Base-by-base conservation (phyloP, 1,139 yeast species). In the Lodderomyces parapsilosis region DNA sequence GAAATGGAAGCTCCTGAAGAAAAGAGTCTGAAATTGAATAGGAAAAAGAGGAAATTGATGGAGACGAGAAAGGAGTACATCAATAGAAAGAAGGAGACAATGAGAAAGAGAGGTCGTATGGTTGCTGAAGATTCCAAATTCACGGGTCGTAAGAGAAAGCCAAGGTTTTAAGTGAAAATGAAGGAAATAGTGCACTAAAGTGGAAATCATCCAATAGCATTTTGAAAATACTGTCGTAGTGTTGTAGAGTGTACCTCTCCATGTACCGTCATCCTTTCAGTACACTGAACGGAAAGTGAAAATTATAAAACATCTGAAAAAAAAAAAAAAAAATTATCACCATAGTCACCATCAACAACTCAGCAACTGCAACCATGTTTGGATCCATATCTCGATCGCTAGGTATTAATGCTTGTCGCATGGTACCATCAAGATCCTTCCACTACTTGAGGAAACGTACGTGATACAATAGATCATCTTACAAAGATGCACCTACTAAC, bases 121-220 rank as follows among this genome's bases (percentile, higher is more conserved):
- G 97, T 91, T 13, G 96, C 98, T 2, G 76, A 76, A 50, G 99
- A 93, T 62, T 86, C 96, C 44, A 89, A 86, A 62, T 93, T 84
- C 65, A 88, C 98, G 2, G 99, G 95, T 36, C 81, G 99, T 68
- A 86, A 86, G 74, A 84, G 99, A 78, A 80, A 86, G 54, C 83
- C 95, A 18, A 76, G 87, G 55, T 93, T 93, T 64, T 91, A 61
- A 19, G 25, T 4, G 18, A n/a, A 22, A 18, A 17, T n/a, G n/a
- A 28, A 10, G 23, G 14, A 39, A 11, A 30, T 6, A 3, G 33
- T 15, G 33, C 4, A 24, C 10, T 24, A 8, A 8, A 24, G 10
- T 9, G 27, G 27, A n/a, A 24, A 24, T 24, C 6, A 24, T 4
- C n/a, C 4, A 9, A 24, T n/a, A 7, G 6, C 27, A 24, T 24